Evolutionary conservation across 225 moss, liverwort and hornwort genomes (phyloP), one percentile per base, ranked within the genome.

Genomic region (Asterella californica): DNA sequence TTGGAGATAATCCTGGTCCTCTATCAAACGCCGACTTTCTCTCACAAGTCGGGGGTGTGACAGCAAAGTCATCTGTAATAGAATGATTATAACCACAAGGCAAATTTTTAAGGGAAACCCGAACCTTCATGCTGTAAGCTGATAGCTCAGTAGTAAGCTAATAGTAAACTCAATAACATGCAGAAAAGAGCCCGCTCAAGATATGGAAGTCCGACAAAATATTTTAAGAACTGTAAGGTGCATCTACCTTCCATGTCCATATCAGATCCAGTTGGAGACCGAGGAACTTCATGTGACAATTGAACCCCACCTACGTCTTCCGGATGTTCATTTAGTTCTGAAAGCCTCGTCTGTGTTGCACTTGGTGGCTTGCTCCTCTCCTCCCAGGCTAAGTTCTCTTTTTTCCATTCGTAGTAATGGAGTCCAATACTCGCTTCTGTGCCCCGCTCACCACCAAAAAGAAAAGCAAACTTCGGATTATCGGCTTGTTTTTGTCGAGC

Each of bases 331-430:
- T 24, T 60, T 36, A 52, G 52, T 30, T 73, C 82, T 64, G 80
- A 37, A 14, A 63, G 5, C 12, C 50, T 61, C 42, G 69, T 46
- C 48, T 83, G 86, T 62, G 78, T 83, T 70, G 72, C 75, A 25
- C 17, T 34, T 15, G 79, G 49, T 66, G 59, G 46, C 52, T 63
- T 82, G 82, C 45, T 61, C 68, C 77, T 84, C 73, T 84, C 81
- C 69, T 87, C 86, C 84, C 84, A 84, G 8, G 50, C 52, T 61
- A 92, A 86, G 57, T 90, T 79, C 67, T 70, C 82, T 72, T 93
- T 92, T 73, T 91, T 93, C 91, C 92, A 96, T 67, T 89, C 87
- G 76, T 93, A 91, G 74, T 87, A 94, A 17, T 86, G 83, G 78
- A 50, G 89, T 78, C 87, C 90, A 79, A 90, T 77, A 57, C 87